Evolutionary conservation across 768 basidiomycete species (phyloP).

Genomic region (Cytidiella melzeri): DNA sequence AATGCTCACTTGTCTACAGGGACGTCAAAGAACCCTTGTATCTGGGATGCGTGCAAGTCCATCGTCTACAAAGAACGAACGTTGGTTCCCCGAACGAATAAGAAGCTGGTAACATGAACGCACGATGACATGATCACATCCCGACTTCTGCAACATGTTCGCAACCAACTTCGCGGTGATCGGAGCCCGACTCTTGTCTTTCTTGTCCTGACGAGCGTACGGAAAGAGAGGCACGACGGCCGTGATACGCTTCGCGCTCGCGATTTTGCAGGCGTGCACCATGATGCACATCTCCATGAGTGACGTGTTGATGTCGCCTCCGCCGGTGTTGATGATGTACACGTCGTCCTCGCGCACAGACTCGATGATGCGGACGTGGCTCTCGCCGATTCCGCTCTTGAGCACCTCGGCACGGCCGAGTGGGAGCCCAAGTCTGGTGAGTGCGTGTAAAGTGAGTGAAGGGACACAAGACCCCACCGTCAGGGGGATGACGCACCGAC

Average conservation of each 20-base stretch:
- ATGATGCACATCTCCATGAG: slow-evolving; percentile 99
- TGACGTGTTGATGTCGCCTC: slow-evolving; percentile 81
- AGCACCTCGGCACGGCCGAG: slow-evolving; percentile 85
- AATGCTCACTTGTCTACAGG: slow-evolving; percentile 95
- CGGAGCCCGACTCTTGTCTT: slow-evolving; percentile 97
- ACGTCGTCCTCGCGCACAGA: slow-evolving; percentile 98
- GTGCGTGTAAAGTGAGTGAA: background rate
- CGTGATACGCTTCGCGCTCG: slow-evolving; percentile 96
- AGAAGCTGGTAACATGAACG: slow-evolving; percentile 26
- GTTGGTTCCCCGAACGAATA: slow-evolving; percentile 2
- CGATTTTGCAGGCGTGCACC: slow-evolving; percentile 99
- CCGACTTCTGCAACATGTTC: slow-evolving; percentile 90
- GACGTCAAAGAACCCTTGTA: slow-evolving; percentile 99
- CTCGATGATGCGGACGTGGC: slow-evolving; percentile 85
- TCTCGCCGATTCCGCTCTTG: slow-evolving; percentile 87
- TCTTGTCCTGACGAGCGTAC: slow-evolving; percentile 97
- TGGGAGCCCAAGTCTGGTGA: slow-evolving; percentile 76
- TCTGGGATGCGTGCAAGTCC: slow-evolving; percentile 98
- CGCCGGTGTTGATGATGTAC: slow-evolving; percentile 95
- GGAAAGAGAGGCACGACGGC: slow-evolving; percentile 98
- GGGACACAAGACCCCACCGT: slow-evolving; percentile 13
- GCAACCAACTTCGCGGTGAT: slow-evolving; percentile 98
- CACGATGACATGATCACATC: slow-evolving; percentile 96
- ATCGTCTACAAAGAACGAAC: slow-evolving; percentile 59
- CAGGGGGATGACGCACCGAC: slow-evolving; percentile 52